A percentile compares a stretch with the other conserved stretches of the same genome.
Conservation (phyloP, 163 green algal species). For the Coccomyxa subellipsoidea region DNA sequence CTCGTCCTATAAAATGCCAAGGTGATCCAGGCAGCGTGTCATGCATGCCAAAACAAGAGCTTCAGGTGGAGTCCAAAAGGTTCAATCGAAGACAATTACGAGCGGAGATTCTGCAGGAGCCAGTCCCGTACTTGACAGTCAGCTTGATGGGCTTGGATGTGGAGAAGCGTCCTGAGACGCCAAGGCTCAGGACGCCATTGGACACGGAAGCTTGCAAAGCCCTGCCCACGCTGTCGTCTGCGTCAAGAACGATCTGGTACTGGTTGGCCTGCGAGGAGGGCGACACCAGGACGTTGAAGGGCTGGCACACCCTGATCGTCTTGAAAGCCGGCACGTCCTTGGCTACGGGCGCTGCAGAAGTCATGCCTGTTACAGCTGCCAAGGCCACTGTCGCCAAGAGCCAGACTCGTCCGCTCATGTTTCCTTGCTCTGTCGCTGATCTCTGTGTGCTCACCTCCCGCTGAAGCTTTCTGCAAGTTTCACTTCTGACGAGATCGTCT, state of each 20-base stretch:
- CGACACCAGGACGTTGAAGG: slow-evolving; percentile 1
- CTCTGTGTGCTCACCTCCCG: too few species aligned
- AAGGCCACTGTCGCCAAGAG: background rate
- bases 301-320: background rate
- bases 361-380: background rate
- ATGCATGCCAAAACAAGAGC: background rate
- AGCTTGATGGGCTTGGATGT: background rate
- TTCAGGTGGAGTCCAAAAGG: background rate
- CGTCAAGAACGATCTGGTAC: slow-evolving; percentile 1
- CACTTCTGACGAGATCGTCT: background rate
- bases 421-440: too few species aligned
- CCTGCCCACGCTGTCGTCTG: background rate
- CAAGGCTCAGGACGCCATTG: background rate
- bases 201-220: background rate
- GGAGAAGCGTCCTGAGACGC: background rate
- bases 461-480: too few species aligned
- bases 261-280: background rate
- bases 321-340: background rate
- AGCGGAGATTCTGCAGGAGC: background rate
- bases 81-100: background rate
- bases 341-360: background rate
- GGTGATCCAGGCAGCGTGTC: too few species aligned
- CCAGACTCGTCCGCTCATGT: background rate
- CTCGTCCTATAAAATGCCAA: too few species aligned
- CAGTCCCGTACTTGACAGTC: background rate